Conservation (phyloP, 768 basidiomycete genomes). For the Rhodosporidiobolus sp. region DNA sequence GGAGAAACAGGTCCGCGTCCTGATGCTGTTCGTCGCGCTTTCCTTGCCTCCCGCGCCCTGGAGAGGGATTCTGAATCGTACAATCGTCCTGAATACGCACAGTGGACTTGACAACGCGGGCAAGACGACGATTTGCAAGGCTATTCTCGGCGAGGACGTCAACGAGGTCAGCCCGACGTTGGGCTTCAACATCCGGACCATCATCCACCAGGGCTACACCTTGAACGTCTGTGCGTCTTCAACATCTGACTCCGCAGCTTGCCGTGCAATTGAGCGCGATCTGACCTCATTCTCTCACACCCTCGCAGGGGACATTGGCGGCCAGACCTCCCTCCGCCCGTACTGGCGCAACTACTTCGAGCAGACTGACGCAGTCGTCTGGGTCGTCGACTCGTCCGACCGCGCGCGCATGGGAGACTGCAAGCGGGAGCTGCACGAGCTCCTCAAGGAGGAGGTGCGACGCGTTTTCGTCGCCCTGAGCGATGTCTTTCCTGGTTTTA, state of each 20-base stretch:
- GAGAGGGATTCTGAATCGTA: neutral
- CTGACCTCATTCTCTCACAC: constrained; percentile 2
- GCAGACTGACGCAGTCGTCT: constrained; percentile 94
- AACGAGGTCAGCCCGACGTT: constrained; percentile 83
- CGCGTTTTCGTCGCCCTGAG: neutral
- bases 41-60: neutral
- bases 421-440: constrained; percentile 74
- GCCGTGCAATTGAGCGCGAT: too few relatives aligned
- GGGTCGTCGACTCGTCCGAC: constrained; percentile 97
- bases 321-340: constrained; percentile 88
- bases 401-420: constrained; percentile 86
- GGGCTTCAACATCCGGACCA: constrained; percentile 98
- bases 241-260: too few relatives aligned
- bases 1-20: constrained; percentile 91
- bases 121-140: constrained; percentile 96
- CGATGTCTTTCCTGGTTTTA: neutral
- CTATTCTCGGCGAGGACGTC: constrained; percentile 88
- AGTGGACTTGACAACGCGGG: constrained; percentile 98
- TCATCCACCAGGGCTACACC: constrained; percentile 69
- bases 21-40: constrained; percentile 69
- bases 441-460: constrained; percentile 87
- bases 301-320: constrained; percentile 88
- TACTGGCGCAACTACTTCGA: constrained; percentile 99
- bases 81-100: constrained; percentile 1
- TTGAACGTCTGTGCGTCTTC: constrained; percentile 67